Evolutionary conservation across 2,329 filamentous ascomycete species (phyloP), one percentile per base, ranked within the genome.

Genomic region (Trichoderma lentiforme): DNA sequence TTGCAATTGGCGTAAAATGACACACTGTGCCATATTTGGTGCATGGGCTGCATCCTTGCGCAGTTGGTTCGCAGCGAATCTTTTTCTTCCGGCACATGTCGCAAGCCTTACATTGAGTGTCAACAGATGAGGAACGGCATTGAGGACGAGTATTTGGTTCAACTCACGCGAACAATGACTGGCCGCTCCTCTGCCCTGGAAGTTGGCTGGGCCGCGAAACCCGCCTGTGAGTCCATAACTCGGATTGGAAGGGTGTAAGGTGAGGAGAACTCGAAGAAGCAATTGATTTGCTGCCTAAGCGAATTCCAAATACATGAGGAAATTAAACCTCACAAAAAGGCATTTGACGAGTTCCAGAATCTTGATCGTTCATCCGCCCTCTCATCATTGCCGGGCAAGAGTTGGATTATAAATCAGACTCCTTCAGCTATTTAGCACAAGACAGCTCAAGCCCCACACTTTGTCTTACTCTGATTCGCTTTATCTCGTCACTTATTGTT

Each of bases 341-440:
- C 18, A 43, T 21, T 67, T 58, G 18, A 30, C 30, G 3, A 43
- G 32, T 24, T 32, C 15, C 32, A n/a, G 51, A 24, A 30, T 39
- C 1, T 58, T 28, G 1, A 43, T 43, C 39, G 0, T 51, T 7
- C 51, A 67, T 36, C 28, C 3, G 28, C 47, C 6, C n/a, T 26
- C 43, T 58, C 14, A 8, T 14, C 21, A 57, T 43, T 15, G 11
- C 30, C 32, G 30, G 51, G 6, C 32, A 43, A 39, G 32, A 7
- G 51, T 7, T 67, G 51, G 51, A 43, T 67, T 67, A 67, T 43
- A 67, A 67, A 67, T 67, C 64, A 67, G 53, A 32, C 51, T 67
- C 53, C 64, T 67, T 58, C 24, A 9, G 51, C 47, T 7, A 21
- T 21, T 51, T 51, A 51, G 8, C n/a, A 51, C 15, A 12, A 21